Percentiles rank a stretch among this genome's conserved stretches.
phyloP scores from a whole-genome alignment of 23 red algal species.

The Pyropia yezoensis region DNA sequence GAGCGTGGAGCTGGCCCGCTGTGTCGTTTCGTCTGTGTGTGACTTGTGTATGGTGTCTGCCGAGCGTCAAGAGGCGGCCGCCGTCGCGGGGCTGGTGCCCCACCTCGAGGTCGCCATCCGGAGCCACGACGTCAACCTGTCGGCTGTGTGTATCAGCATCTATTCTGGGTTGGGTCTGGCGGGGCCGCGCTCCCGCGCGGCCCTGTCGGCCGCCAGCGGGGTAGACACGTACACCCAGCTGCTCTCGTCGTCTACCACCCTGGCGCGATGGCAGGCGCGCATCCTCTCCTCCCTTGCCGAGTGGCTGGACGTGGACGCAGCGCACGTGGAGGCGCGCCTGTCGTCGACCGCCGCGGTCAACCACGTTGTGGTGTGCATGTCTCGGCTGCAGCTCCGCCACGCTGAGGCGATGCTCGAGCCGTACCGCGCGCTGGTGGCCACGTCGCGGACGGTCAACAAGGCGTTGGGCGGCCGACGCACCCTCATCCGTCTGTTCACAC shows the following conservation, averaged over 20 bases:
- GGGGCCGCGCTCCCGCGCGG: constrained; percentile 20
- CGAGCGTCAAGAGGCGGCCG: constrained; percentile 65
- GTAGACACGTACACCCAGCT: constrained; percentile 62
- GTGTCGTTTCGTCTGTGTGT: constrained; percentile 68
- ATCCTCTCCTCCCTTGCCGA: constrained; percentile 57
- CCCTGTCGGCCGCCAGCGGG: constrained; percentile 43
- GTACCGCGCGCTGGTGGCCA: constrained; percentile 57
- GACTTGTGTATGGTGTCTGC: constrained; percentile 74
- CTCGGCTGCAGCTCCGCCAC: constrained; percentile 24
- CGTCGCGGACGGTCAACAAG: constrained; percentile 19
- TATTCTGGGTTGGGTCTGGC: constrained; percentile 60
- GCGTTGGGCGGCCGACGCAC: constrained; percentile 29
- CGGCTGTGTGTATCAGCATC: constrained; percentile 57
- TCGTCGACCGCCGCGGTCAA: constrained; percentile 19
- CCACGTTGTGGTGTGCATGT: constrained; percentile 18
- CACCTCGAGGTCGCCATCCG: constrained; percentile 60
- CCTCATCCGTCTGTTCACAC: constrained; percentile 22
- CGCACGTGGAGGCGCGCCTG: constrained; percentile 22
- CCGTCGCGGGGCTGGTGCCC: constrained; percentile 59
- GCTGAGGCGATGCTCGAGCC: constrained; percentile 67
- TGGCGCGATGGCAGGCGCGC: constrained; percentile 55
- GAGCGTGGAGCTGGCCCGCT: constrained; percentile 26
- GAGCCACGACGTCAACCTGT: constrained; percentile 44
- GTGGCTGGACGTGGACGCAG: constrained; percentile 44
- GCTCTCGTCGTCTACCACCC: constrained; percentile 50